Conservation (phyloP, 306 rosid genomes). For the Hylodesmum podocarpum region DNA sequence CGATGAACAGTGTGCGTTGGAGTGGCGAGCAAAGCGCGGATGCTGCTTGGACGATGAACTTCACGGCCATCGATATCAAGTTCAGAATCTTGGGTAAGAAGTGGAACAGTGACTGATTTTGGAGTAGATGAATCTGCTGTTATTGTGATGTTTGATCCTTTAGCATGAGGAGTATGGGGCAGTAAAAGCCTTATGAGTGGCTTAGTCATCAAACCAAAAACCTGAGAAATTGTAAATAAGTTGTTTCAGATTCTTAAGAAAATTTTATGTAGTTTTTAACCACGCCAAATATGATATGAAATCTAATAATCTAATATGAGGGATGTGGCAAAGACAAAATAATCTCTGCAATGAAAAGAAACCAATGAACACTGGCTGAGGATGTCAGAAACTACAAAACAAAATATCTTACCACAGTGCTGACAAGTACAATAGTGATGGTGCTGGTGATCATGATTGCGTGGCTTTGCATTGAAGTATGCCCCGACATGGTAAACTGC, state of each 20-base stretch:
- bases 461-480: slow-evolving; percentile 70
- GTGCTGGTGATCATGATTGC: slow-evolving; percentile 99
- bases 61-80: slow-evolving; percentile 49
- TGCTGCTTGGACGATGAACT: slow-evolving; percentile 72
- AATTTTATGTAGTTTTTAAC: not conserved
- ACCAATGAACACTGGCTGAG: not conserved
- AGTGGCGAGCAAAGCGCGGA: slow-evolving; percentile 68
- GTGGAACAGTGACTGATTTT: slow-evolving; percentile 66
- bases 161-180: slow-evolving; percentile 43
- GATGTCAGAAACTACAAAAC: slow-evolving; percentile 12
- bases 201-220: slow-evolving; percentile 91
- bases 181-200: slow-evolving; percentile 83
- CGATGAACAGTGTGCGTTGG: slow-evolving; percentile 97
- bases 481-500: slow-evolving; percentile 95
- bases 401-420: slow-evolving; percentile 78
- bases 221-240: slow-evolving; percentile 50
- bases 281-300: not conserved
- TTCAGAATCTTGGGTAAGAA: slow-evolving; percentile 83
- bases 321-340: not conserved
- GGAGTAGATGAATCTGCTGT: slow-evolving; percentile 59
- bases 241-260: slow-evolving; percentile 20
- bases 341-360: not conserved
- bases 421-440: slow-evolving; percentile 86
- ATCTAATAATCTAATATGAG: not conserved
- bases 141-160: slow-evolving; percentile 49